Conservation (phyloP, 352 stramenopile species). For the Pythium pyrilobum region DNA sequence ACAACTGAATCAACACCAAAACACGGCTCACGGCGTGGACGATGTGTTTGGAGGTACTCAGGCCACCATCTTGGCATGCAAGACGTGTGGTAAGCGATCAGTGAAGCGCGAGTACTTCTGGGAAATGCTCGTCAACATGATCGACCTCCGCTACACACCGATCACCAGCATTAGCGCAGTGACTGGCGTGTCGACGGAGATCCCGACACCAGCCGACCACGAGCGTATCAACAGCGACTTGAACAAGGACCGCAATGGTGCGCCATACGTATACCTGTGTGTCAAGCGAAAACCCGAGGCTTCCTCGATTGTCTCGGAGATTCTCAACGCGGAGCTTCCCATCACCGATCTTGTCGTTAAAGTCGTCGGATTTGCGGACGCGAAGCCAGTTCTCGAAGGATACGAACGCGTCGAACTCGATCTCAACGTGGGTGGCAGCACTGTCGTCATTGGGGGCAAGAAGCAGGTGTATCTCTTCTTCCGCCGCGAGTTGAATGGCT, state of each 20-base stretch:
- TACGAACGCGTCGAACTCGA: conserved; percentile 82
- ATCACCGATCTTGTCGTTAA: conserved; percentile 84
- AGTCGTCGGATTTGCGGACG: conserved; percentile 43
- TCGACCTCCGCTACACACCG: conserved; percentile 83
- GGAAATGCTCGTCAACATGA: conserved; percentile 88
- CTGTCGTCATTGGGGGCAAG: conserved; percentile 43
- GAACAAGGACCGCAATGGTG: conserved; percentile 76
- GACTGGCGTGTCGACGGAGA: conserved; percentile 63
- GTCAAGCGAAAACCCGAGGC: conserved; percentile 63
- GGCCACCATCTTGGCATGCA: conserved; percentile 80
- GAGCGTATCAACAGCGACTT: conserved; percentile 80
- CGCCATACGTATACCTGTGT: conserved; percentile 82
- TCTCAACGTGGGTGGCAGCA: conserved; percentile 64
- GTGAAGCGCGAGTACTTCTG: conserved; percentile 87
- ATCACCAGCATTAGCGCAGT: conserved; percentile 79
- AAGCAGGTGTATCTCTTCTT: conserved; percentile 87
- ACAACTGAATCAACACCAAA: conserved; percentile 57
- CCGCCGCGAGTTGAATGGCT: conserved; percentile 62
- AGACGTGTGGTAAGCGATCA: conserved; percentile 72
- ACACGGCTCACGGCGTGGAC: conserved; percentile 50
- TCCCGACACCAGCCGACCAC: conserved; percentile 56
- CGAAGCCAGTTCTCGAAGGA: conserved; percentile 53
- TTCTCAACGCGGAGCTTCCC: conserved; percentile 26
- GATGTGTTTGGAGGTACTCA: conserved; percentile 77
- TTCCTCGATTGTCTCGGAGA: conserved; percentile 18